These are phyloP conservation scores for Phyllosticta paracitricarpa DNA, from an alignment of 2,329 filamentous ascomycete genomes.

Conservation along the genomic window DNA sequence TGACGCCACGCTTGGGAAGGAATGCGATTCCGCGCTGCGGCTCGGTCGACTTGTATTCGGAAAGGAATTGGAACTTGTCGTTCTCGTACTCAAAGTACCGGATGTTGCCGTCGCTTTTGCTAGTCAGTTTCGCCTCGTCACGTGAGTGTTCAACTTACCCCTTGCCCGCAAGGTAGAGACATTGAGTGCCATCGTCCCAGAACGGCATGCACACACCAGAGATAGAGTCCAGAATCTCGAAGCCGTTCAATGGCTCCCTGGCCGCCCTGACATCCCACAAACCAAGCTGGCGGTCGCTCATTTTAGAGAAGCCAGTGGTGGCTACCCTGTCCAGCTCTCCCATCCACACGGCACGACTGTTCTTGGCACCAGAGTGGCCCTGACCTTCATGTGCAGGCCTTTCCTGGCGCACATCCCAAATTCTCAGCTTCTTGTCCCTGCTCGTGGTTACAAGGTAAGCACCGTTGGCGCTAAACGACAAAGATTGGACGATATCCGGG, in stretches of 20 bases:
- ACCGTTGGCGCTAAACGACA: constrained; percentile 91
- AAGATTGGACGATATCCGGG: constrained; percentile 83
- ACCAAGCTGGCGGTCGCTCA: constrained; percentile 94
- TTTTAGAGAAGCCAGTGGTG: constrained; percentile 93
- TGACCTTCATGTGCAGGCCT: constrained; percentile 71
- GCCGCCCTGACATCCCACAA: constrained; percentile 86
- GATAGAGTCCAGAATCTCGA: constrained; percentile 84
- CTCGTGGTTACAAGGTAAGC: constrained; percentile 83
- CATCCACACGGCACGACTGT: constrained; percentile 93
- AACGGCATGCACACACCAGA: constrained; percentile 99
- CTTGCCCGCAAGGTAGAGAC: constrained; percentile 92
- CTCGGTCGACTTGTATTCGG: constrained; percentile 93
- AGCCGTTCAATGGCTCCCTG: constrained; percentile 75
- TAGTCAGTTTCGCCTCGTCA: constrained; percentile 11
- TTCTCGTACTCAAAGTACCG: constrained; percentile 98
- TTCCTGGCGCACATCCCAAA: constrained; percentile 96
- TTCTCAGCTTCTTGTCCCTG: constrained; percentile 92
- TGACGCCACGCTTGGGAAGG: constrained; percentile 87
- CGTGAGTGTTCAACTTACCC: constrained; percentile 50
- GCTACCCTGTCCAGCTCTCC: constrained; percentile 93
- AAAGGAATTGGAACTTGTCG: constrained; percentile 96
- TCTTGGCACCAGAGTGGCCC: constrained; percentile 91
- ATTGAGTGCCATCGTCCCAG: constrained; percentile 96
- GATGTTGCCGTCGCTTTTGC: constrained; percentile 81
- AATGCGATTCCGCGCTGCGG: constrained; percentile 93